Evolutionary conservation across 2,329 filamentous ascomycete genomes (phyloP).

Genomic region (Chrysoporthe deuterocubensis): DNA sequence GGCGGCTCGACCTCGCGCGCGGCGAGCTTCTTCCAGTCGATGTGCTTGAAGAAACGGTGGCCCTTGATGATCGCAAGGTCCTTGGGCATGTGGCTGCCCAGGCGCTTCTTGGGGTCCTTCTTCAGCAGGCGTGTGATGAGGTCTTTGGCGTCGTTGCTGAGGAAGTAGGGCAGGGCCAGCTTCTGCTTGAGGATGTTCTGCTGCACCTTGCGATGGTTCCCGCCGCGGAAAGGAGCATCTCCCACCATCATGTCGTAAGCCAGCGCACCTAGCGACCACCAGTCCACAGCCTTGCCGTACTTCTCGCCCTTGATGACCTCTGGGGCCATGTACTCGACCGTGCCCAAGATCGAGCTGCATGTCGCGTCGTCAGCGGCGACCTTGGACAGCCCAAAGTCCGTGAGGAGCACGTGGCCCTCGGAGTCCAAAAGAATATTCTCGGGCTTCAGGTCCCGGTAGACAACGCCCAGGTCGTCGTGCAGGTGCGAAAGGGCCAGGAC

Average conservation of each 20-base stretch:
- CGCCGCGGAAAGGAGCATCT: slow-evolving; percentile 84
- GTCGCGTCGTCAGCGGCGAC: slow-evolving; percentile 75
- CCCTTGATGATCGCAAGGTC: slow-evolving; percentile 85
- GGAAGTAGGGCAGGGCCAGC: slow-evolving; percentile 83
- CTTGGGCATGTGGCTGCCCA: slow-evolving; percentile 87
- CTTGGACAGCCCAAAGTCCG: slow-evolving; percentile 96
- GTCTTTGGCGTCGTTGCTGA: slow-evolving; percentile 91
- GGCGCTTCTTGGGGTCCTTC: slow-evolving; percentile 89
- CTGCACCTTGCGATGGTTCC: slow-evolving; percentile 93
- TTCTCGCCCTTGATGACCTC: slow-evolving; percentile 87
- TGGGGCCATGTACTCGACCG: slow-evolving; percentile 98
- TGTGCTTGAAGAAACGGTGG: slow-evolving; percentile 95
- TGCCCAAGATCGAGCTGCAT: slow-evolving; percentile 91
- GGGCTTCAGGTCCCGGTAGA: slow-evolving; percentile 96
- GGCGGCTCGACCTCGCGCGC: slow-evolving; percentile 83
- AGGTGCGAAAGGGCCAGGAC: slow-evolving; percentile 91
- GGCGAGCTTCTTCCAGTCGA: slow-evolving; percentile 89
- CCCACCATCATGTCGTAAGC: slow-evolving; percentile 93
- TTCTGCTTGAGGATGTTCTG: slow-evolving; percentile 96
- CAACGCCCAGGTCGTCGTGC: slow-evolving; percentile 87
- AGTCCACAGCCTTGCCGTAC: slow-evolving; percentile 95
- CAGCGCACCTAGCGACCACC: slow-evolving; percentile 96
- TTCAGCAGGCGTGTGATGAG: slow-evolving; percentile 85
- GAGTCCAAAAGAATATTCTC: slow-evolving; percentile 95
- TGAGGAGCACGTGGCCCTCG: slow-evolving; percentile 89